Conservation (phyloP, 2,329 filamentous ascomycete genomes). For the Colletotrichum gloeosporioides region DNA sequence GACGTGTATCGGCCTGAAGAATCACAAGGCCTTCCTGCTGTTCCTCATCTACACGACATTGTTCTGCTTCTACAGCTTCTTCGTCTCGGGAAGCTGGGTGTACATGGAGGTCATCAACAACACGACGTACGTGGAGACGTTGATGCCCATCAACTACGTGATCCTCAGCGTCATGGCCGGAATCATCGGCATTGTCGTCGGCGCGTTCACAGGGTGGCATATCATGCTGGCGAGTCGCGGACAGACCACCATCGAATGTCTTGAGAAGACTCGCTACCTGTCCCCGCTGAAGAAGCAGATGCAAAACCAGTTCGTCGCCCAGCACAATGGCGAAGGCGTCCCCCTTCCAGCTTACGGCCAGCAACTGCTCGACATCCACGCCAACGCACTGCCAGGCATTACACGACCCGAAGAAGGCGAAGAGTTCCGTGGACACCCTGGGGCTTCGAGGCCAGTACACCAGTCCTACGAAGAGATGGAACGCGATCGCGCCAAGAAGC, state of each 20-base stretch:
- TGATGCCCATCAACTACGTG: slow-evolving; percentile 91
- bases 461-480: slow-evolving; percentile 62
- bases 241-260: slow-evolving; percentile 93
- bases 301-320: slow-evolving; percentile 65
- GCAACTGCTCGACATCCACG: slow-evolving; percentile 80
- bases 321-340: slow-evolving; percentile 55
- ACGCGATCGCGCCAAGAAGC: slow-evolving; percentile 56
- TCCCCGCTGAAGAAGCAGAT: slow-evolving; percentile 77
- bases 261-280: slow-evolving; percentile 95
- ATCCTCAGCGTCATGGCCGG: slow-evolving; percentile 85
- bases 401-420: slow-evolving; percentile 85
- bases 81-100: slow-evolving; percentile 80
- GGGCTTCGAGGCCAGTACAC: slow-evolving; percentile 45
- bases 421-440: slow-evolving; percentile 43
- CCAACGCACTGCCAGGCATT: slow-evolving; percentile 80
- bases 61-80: slow-evolving; percentile 84
- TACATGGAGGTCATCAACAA: slow-evolving; percentile 81
- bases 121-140: slow-evolving; percentile 72
- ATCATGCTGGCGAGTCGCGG: slow-evolving; percentile 78
- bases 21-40: slow-evolving; percentile 94
- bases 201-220: slow-evolving; percentile 92
- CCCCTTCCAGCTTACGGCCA: slow-evolving; percentile 68
- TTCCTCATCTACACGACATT: slow-evolving; percentile 90
- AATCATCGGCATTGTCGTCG: slow-evolving; percentile 89
- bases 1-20: slow-evolving; percentile 90